Conservation (phyloP, 164 flowering plant species). For the Vitis rupestris region DNA sequence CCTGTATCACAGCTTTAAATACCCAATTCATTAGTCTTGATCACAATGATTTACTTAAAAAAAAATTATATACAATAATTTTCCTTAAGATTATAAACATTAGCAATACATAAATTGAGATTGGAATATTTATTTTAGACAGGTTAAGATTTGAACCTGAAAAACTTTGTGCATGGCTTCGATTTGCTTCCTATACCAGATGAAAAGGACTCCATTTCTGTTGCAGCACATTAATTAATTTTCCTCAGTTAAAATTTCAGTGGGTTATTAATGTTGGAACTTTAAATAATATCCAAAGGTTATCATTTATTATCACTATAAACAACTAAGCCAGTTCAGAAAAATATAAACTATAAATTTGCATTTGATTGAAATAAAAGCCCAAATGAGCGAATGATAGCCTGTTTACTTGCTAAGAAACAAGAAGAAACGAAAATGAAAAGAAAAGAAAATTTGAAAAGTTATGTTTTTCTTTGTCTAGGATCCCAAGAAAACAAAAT, state of each 20-base stretch:
- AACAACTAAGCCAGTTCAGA: not conserved
- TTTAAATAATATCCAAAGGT: conserved; percentile 12
- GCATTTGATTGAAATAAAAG: too few relatives aligned
- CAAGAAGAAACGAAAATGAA: too few relatives aligned
- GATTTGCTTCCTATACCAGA: conserved; percentile 99
- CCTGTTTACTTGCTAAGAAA: too few relatives aligned
- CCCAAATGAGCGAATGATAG: too few relatives aligned
- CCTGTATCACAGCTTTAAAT: conserved; percentile 70
- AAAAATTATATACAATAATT: conserved; percentile 12
- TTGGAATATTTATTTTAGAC: conserved; percentile 42
- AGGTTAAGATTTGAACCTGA: conserved; percentile 93
- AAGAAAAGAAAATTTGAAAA: too few relatives aligned
- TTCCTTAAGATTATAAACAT: conserved; percentile 25
- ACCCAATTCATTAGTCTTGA: conserved; percentile 56
- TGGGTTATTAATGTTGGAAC: conserved; percentile 24
- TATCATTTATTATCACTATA: conserved; percentile 5
- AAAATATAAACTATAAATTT: too few relatives aligned
- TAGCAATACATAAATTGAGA: conserved; percentile 29
- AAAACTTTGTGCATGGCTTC: conserved; percentile 99
- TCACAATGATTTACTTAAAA: conserved; percentile 19
- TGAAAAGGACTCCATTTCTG: conserved; percentile 87
- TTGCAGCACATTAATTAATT: conserved; percentile 78
- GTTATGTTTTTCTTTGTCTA: too few relatives aligned
- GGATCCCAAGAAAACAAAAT: too few relatives aligned
- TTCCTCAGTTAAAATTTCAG: conserved; percentile 50